phyloP scores from a whole-genome alignment of 805 yeast species.

The Lipomyces spencermartinsiae region DNA sequence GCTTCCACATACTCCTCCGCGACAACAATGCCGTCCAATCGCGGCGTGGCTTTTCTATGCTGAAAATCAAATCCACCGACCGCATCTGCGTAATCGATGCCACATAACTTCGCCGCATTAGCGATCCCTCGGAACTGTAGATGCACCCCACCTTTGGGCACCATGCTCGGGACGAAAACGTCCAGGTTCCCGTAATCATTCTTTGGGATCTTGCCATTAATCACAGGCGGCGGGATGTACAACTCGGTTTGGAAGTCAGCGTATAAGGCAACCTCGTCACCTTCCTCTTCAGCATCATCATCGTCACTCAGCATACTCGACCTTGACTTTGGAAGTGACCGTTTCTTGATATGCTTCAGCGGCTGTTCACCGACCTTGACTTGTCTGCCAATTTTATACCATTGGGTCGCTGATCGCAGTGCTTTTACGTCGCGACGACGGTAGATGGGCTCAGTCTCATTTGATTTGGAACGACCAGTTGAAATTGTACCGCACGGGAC shows the following conservation, averaged over 20 bases:
- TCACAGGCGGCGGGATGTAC: conserved; percentile 69
- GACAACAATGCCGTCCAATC: conserved; percentile 77
- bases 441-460: conserved; percentile 57
- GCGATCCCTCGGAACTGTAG: conserved; percentile 56
- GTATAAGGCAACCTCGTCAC: conserved; percentile 67
- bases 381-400: conserved; percentile 83
- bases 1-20: conserved; percentile 68
- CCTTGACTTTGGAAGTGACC: conserved; percentile 40
- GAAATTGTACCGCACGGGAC: conserved; percentile 73
- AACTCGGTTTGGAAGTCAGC: conserved; percentile 78
- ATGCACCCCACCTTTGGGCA: conserved; percentile 78
- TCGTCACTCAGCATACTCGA: conserved; percentile 40
- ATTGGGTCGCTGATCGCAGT: conserved; percentile 77
- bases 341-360: conserved; percentile 53
- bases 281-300: conserved; percentile 49
- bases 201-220: conserved; percentile 70
- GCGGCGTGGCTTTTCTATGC: conserved; percentile 59
- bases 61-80: conserved; percentile 84
- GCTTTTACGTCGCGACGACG: conserved; percentile 66
- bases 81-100: conserved; percentile 84
- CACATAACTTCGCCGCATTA: conserved; percentile 72
- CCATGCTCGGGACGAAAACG: conserved; percentile 75
- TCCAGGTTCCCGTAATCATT: conserved; percentile 87
- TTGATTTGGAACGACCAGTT: conserved; percentile 50
- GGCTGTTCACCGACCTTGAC: conserved; percentile 75